Evolutionary conservation across 2,329 filamentous ascomycete genomes (phyloP), one percentile per base, ranked within the genome.

Genomic region (Xylariaceae sp.): DNA sequence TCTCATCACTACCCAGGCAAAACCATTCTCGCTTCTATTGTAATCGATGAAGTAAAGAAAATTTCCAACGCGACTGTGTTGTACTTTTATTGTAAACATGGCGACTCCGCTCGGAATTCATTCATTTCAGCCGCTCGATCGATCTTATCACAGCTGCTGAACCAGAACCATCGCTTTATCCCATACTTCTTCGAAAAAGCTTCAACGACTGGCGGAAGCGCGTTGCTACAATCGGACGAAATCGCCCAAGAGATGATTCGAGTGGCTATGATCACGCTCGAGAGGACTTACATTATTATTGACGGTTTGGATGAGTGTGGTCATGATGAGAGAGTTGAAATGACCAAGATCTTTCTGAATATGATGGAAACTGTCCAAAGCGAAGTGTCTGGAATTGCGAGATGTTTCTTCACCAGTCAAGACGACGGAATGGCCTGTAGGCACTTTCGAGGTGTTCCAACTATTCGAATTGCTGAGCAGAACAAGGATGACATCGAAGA

Each of bases 301-400:
- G 70, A 73, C 53, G 70, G 70, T 0, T 47, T 73, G 17, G 69
- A 73, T 47, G 69, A 72, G 52, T 72, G 67, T 42, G 48, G 55
- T 7, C 36, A 42, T 36, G 45, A 53, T 1, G 56, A 70, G 22
- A 55, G 65, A 27, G 64, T 60, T 37, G 43, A 55, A 12, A 62
- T 69, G 17, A 33, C 61, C 7, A 40, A 41, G 6, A 65, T 59
- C 46, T 65, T 69, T 22, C 40, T 50, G 43, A 29, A 22, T 2
- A 11, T 35, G 4, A 36, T 55, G 2, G 40, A 54, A 16, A 27
- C 41, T 14, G 20, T 54, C 17, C 40, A 36, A 33, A 36, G 22
- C 12, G 45, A 17, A 22, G 37, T 46, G 32, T 14, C 3, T 4
- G 45, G 55, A 21, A 51, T 49, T 16, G 17, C 60, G 22, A 53